Percentiles rank a stretch among this genome's conserved stretches.
Evolutionary conservation across 1,284 basidiomycete genomes (phyloP).

Genomic region (Fistulina hepatica): DNA sequence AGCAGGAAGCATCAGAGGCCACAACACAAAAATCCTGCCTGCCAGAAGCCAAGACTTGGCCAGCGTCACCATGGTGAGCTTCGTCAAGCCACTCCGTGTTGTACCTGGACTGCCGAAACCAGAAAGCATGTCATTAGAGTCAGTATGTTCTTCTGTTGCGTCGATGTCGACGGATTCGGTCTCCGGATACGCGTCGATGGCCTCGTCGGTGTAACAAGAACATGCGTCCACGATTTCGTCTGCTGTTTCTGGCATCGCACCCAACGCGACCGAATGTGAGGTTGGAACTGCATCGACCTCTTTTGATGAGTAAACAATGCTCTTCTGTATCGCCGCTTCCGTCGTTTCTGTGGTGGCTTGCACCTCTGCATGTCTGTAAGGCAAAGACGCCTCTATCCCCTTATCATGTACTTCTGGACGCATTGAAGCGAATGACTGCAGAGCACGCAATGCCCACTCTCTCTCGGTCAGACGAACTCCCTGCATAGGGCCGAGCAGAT

Average conservation of each 20-base stretch:
- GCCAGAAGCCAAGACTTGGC: no score
- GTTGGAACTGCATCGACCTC: conserved; percentile 34
- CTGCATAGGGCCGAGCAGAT: conserved; percentile 60
- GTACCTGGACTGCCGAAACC: no score
- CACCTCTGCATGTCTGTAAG: no score
- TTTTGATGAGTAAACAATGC: no score
- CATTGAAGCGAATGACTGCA: no score
- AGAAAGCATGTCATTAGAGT: no score
- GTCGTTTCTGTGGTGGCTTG: no score
- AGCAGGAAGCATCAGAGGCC: conserved; percentile 10
- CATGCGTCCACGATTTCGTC: conserved; percentile 39
- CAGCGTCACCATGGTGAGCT: no score
- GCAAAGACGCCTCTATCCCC: conserved; percentile 47
- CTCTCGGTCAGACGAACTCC: conserved; percentile 50
- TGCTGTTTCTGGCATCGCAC: conserved; percentile 33
- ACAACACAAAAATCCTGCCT: no score
- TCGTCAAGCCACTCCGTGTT: no score
- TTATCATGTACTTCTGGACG: no score
- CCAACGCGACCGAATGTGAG: conserved; percentile 35
- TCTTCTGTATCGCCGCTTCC: no score
- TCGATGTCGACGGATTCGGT: conserved; percentile 34
- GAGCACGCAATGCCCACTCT: not conserved
- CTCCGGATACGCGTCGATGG: conserved; percentile 31
- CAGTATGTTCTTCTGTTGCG: conserved; percentile 28
- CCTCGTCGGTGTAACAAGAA: conserved; percentile 34